phyloP scores from a whole-genome alignment of 1,284 basidiomycete genomes.

The Malassezia globosa region DNA sequence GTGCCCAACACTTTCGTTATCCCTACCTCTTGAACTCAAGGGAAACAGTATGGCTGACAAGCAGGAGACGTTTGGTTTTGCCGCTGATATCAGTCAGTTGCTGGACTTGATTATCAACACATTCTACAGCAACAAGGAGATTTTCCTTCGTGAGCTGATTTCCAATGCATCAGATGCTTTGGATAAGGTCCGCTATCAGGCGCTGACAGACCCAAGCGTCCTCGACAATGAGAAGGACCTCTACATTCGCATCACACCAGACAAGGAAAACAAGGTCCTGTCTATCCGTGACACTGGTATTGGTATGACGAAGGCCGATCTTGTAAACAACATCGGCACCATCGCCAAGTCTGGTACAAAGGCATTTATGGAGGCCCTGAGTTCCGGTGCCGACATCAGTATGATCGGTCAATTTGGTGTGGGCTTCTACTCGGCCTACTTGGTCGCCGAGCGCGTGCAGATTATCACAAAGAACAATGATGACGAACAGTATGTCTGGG shows the following conservation, averaged over 20 bases:
- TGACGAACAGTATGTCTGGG: slow-evolving; percentile 99
- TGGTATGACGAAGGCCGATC: slow-evolving; percentile 55
- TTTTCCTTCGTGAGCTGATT: slow-evolving; percentile 47
- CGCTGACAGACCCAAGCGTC: slow-evolving; percentile 43
- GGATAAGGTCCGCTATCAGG: slow-evolving; percentile 46
- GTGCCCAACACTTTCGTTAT: slow-evolving; percentile 9
- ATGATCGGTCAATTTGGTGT: slow-evolving; percentile 79
- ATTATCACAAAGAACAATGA: slow-evolving; percentile 99
- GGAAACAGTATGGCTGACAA: slow-evolving; percentile 37
- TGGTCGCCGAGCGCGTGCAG: slow-evolving; percentile 94
- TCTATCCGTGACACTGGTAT: slow-evolving; percentile 91
- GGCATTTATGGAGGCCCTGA: slow-evolving; percentile 86
- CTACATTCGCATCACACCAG: slow-evolving; percentile 49
- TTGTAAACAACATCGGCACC: slow-evolving; percentile 96
- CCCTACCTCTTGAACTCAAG: background rate
- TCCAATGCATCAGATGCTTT: slow-evolving; percentile 47
- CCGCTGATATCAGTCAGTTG: slow-evolving; percentile 44
- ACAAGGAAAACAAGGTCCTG: slow-evolving; percentile 90
- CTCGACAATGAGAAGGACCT: slow-evolving; percentile 45
- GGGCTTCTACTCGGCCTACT: slow-evolving; percentile 99
- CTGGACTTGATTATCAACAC: slow-evolving; percentile 48
- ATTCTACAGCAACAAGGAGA: slow-evolving; percentile 46
- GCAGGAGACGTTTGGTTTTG: slow-evolving; percentile 45
- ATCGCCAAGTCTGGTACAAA: slow-evolving; percentile 93
- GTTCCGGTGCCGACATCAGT: slow-evolving; percentile 63